These are phyloP conservation scores for Chrysosporium keratinophilum DNA, from an alignment of 2,329 filamentous ascomycete genomes.

Conservation along the genomic window DNA sequence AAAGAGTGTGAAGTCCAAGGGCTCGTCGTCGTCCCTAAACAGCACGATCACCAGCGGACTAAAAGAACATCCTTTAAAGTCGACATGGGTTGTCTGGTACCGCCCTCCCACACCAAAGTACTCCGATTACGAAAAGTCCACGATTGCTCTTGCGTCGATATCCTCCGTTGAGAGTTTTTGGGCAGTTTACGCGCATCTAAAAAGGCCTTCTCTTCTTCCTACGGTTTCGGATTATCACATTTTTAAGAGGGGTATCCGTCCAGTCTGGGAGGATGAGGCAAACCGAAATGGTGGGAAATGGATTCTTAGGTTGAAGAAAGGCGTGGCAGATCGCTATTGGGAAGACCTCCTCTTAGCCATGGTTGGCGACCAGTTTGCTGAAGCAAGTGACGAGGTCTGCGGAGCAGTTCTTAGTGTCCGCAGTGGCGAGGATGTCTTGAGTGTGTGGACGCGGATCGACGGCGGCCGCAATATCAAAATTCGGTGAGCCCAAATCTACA, in stretches of 20 bases:
- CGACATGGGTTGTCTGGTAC: conserved; percentile 95
- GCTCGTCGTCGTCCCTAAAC: conserved; percentile 33
- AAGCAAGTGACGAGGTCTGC: conserved; percentile 88
- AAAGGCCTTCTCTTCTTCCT: conserved; percentile 75
- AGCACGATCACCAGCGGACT: conserved; percentile 18
- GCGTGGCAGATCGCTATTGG: conserved; percentile 92
- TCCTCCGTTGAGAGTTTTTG: conserved; percentile 83
- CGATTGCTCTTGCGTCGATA: conserved; percentile 74
- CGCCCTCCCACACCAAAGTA: conserved; percentile 93
- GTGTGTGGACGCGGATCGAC: conserved; percentile 92
- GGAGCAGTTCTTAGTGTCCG: conserved; percentile 88
- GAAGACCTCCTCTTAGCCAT: conserved; percentile 85
- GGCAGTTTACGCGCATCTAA: conserved; percentile 77
- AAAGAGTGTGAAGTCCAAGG: conserved; percentile 31
- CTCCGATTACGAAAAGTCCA: conserved; percentile 95
- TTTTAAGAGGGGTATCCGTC: conserved; percentile 91
- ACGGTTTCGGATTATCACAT: conserved; percentile 96
- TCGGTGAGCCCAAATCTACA: conserved; percentile 49
- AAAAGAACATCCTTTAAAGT: conserved; percentile 56
- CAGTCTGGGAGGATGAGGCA: conserved; percentile 97
- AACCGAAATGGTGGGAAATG: conserved; percentile 96
- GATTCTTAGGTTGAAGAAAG: conserved; percentile 95
- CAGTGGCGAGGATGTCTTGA: conserved; percentile 92
- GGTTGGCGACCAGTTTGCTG: conserved; percentile 85
- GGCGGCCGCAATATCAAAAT: conserved; percentile 93